phyloP scores from a whole-genome alignment of 345 rosid species.

The Passiflora organensis region DNA sequence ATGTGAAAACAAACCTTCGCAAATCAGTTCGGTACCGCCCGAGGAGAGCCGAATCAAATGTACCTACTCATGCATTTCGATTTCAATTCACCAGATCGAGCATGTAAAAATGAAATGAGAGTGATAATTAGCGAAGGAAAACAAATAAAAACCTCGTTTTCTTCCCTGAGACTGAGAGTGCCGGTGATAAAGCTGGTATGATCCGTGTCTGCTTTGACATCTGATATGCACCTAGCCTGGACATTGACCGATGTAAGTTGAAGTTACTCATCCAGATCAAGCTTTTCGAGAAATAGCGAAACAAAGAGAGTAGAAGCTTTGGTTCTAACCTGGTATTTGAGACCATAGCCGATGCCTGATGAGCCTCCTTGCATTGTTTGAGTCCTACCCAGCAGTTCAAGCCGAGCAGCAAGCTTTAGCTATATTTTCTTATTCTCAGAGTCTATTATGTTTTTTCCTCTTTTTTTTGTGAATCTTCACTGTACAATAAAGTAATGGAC shows the following conservation, averaged over 20 bases:
- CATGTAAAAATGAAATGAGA: not conserved
- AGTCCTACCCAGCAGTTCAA: no score
- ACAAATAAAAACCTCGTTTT: constrained; percentile 57
- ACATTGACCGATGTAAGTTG: not conserved
- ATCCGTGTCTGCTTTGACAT: constrained; percentile 89
- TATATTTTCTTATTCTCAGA: no score
- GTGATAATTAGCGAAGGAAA: not conserved
- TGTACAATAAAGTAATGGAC: no score
- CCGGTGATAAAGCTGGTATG: constrained; percentile 96
- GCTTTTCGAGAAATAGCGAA: not conserved
- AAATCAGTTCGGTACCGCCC: constrained; percentile 75
- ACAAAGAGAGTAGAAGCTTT: not conserved
- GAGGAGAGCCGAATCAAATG: constrained; percentile 88
- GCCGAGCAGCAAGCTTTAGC: not conserved
- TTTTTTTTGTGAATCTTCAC: no score
- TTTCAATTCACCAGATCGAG: constrained; percentile 9
- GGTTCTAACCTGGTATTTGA: constrained; percentile 69
- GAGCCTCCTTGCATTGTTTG: constrained; percentile 78
- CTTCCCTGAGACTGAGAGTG: constrained; percentile 84
- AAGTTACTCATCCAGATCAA: constrained; percentile 3
- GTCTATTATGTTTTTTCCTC: no score
- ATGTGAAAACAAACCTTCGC: constrained; percentile 92
- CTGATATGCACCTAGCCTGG: constrained; percentile 91
- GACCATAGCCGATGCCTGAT: constrained; percentile 80
- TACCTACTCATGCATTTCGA: constrained; percentile 52